phyloP scores from a whole-genome alignment of 2,329 filamentous ascomycete genomes.

The Drechslerella dactyloides region DNA sequence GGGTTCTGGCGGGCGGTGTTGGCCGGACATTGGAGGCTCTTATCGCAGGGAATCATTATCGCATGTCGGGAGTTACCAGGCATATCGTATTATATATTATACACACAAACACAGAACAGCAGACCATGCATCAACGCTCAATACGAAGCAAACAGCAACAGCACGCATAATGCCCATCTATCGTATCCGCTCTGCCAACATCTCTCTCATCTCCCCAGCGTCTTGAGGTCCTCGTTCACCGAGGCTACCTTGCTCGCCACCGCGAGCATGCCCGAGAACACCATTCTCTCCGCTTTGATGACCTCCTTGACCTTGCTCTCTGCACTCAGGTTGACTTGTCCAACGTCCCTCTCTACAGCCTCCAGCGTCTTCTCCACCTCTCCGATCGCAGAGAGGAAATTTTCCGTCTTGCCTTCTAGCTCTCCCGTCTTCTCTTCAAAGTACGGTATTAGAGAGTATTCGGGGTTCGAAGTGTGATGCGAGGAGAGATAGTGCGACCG shows the following conservation, averaged over 20 bases:
- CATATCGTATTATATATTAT: not conserved
- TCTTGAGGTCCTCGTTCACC: slow-evolving; percentile 43
- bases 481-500: slow-evolving; percentile 54
- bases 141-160: not conserved
- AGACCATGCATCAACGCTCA: not conserved
- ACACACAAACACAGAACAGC: not conserved
- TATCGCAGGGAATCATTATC: no score
- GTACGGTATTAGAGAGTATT: slow-evolving; percentile 60
- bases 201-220: slow-evolving; percentile 22
- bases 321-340: slow-evolving; percentile 56
- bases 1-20: not conserved
- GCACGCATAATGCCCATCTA: not conserved
- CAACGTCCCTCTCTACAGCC: slow-evolving; percentile 61
- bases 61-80: no score
- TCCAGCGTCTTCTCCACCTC: slow-evolving; percentile 64
- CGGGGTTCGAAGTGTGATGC: slow-evolving; percentile 53
- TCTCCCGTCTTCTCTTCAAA: slow-evolving; percentile 63
- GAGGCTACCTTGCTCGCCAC: slow-evolving; percentile 44
- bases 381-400: slow-evolving; percentile 61
- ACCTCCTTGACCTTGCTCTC: slow-evolving; percentile 62
- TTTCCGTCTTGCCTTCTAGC: slow-evolving; percentile 60
- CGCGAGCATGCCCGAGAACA: slow-evolving; percentile 47
- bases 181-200: not conserved
- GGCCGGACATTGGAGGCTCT: not conserved
- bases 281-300: slow-evolving; percentile 51